These are phyloP conservation scores for Musa balbisiana DNA, from an alignment of 202 grass and related monocot genomes.

Conservation along the genomic window DNA sequence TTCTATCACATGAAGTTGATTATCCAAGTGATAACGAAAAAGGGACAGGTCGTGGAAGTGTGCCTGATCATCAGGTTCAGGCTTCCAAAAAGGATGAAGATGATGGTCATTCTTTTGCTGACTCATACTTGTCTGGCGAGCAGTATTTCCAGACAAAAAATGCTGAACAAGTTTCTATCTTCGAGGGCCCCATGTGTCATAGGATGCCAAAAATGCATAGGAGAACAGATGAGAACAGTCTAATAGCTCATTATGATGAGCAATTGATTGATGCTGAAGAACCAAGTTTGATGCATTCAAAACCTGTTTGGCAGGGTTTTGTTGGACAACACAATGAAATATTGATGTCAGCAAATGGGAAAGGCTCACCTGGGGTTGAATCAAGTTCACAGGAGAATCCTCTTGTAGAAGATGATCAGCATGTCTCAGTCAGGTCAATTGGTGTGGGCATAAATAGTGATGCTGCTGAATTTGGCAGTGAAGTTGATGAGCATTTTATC, in stretches of 20 bases:
- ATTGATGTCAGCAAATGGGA: constrained; percentile 71
- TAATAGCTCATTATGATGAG: constrained; percentile 80
- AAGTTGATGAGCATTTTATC: constrained; percentile 13
- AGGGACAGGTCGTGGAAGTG: constrained; percentile 44
- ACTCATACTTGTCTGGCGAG: constrained; percentile 88
- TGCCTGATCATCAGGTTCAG: constrained; percentile 45
- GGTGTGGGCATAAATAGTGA: constrained; percentile 19
- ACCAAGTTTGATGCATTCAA: constrained; percentile 79
- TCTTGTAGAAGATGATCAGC: constrained; percentile 10
- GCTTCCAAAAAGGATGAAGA: constrained; percentile 58
- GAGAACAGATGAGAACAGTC: constrained; percentile 43
- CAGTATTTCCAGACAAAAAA: constrained; percentile 61
- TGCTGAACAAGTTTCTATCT: constrained; percentile 43
- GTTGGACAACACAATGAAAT: constrained; percentile 69
- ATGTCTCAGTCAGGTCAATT: constrained; percentile 23
- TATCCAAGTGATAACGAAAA: constrained; percentile 99
- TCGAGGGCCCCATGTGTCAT: constrained; percentile 33
- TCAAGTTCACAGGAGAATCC: constrained; percentile 15
- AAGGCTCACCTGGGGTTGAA: constrained; percentile 44
- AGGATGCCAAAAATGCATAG: constrained; percentile 32
- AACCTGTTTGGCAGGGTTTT: constrained; percentile 93
- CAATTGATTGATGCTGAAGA: constrained; percentile 71
- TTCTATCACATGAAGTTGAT: constrained; percentile 93
- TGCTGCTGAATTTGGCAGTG: constrained; percentile 21
- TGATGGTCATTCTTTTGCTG: constrained; percentile 78